A percentile compares a stretch with the other conserved stretches of the same genome.
phyloP scores from a whole-genome alignment of 495 filamentous ascomycete genomes.

The Tuber aestivum region DNA sequence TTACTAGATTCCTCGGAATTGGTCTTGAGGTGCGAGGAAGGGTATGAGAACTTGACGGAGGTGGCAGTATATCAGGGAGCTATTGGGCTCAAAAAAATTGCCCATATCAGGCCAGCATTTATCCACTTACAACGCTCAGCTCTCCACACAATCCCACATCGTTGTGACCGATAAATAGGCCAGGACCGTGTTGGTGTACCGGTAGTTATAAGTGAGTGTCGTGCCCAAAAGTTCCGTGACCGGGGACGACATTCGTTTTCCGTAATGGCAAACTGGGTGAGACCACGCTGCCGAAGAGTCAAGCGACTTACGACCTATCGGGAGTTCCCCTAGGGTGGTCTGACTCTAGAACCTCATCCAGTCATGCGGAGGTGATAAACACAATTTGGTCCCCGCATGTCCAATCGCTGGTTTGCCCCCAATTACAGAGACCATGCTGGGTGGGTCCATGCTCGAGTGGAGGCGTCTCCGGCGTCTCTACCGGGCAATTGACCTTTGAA shows the following conservation, averaged over 20 bases:
- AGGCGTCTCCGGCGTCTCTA: constrained; percentile 15
- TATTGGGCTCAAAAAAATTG: constrained; percentile 27
- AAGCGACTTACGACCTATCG: constrained; percentile 21
- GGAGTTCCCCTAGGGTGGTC: constrained; percentile 31
- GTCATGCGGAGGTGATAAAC: not conserved
- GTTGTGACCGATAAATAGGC: no score
- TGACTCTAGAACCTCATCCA: no score
- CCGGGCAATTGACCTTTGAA: not conserved
- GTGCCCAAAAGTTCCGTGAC: constrained; percentile 20
- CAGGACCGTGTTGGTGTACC: no score
- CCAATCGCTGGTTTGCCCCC: constrained; percentile 22
- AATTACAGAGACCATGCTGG: constrained; percentile 25
- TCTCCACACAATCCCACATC: no score
- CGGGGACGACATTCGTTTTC: constrained; percentile 20
- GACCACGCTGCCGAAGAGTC: constrained; percentile 25
- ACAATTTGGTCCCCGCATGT: constrained; percentile 26
- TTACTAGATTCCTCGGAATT: no score
- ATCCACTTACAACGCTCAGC: not conserved
- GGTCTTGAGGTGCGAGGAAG: no score
- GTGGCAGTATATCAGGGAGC: no score
- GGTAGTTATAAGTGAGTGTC: not conserved
- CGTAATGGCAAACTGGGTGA: constrained; percentile 23
- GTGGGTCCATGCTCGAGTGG: constrained; percentile 7
- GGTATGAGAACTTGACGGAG: not conserved
- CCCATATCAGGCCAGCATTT: constrained; percentile 13